Evolutionary conservation across 2,329 filamentous ascomycete species (phyloP).

Genomic region (Aspergillus sp.): DNA sequence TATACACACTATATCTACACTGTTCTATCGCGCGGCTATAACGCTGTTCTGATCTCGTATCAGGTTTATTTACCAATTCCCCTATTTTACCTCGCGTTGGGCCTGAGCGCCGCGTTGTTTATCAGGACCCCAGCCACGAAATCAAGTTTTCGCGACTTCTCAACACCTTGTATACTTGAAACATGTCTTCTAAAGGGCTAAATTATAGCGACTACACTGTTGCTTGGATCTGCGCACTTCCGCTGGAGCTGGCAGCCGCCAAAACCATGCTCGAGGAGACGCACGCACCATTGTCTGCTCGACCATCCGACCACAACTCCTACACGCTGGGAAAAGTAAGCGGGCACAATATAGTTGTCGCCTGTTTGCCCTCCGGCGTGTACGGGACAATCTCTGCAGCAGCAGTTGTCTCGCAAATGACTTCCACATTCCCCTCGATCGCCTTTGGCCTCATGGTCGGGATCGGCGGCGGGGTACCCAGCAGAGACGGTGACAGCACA

Average conservation of each 20-base stretch:
- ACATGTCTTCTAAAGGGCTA: too few species aligned
- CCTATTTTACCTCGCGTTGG: too few species aligned
- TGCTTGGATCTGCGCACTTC: slow-evolving; percentile 4
- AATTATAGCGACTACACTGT: background rate
- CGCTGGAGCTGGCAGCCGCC: background rate
- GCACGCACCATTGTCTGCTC: background rate
- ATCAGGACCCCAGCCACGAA: too few species aligned
- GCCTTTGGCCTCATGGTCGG: slow-evolving; percentile 2
- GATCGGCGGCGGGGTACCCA: slow-evolving; percentile 34
- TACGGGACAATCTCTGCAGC: background rate
- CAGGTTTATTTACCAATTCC: too few species aligned
- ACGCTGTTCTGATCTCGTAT: too few species aligned
- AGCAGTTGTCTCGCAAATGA: background rate
- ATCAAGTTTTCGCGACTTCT: too few species aligned
- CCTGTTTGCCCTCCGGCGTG: background rate
- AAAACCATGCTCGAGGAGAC: slow-evolving; percentile 3
- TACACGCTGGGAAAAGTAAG: background rate
- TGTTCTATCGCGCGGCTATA: too few species aligned
- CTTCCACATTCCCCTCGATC: background rate
- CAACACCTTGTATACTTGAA: too few species aligned
- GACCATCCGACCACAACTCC: background rate
- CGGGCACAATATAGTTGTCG: slow-evolving; percentile 3
- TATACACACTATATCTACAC: too few species aligned
- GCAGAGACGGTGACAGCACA: background rate
- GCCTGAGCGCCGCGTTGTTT: too few species aligned